These are phyloP conservation scores for Ascochyta lentis DNA, from an alignment of 2,329 filamentous ascomycete genomes.

Conservation along the genomic window DNA sequence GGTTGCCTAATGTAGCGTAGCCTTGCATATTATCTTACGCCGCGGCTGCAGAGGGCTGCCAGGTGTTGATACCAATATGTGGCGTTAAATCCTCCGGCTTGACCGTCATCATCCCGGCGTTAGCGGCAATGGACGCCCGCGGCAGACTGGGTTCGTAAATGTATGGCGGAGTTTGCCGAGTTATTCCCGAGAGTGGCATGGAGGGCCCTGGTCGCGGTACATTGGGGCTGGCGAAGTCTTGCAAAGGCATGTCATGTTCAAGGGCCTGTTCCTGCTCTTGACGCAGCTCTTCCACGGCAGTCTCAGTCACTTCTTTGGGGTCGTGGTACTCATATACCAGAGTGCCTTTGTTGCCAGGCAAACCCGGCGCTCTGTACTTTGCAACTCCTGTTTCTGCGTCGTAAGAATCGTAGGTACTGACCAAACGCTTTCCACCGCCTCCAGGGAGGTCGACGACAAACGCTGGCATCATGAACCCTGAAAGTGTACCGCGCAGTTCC, in stretches of 20 bases:
- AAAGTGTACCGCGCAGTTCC: conserved; percentile 65
- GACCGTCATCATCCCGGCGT: not conserved
- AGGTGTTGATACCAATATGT: conserved; percentile 1
- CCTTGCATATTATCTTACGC: not conserved
- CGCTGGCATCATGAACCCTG: conserved; percentile 67
- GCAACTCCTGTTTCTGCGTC: conserved; percentile 62
- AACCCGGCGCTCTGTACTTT: conserved; percentile 62
- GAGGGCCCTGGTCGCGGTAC: not conserved
- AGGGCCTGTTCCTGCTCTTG: conserved; percentile 12
- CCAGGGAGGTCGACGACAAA: conserved; percentile 70
- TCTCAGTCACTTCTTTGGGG: conserved; percentile 42
- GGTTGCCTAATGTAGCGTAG: not conserved
- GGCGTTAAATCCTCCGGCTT: conserved; percentile 3
- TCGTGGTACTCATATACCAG: conserved; percentile 65
- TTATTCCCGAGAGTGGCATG: not conserved
- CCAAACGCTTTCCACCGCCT: conserved; percentile 68
- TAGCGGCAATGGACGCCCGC: not conserved
- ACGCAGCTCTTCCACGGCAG: conserved; percentile 1
- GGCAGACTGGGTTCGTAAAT: not conserved
- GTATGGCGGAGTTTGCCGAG: not conserved
- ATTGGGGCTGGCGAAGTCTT: not conserved
- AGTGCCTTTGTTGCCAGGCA: conserved; percentile 51
- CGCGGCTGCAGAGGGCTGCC: conserved; percentile 4
- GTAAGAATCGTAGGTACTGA: conserved; percentile 61
- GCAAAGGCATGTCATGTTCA: conserved; percentile 1